A percentile compares a stretch with the other conserved stretches of the same genome.
phyloP scores from a whole-genome alignment of 1,284 basidiomycete genomes.

The Dichomitus squalens region DNA sequence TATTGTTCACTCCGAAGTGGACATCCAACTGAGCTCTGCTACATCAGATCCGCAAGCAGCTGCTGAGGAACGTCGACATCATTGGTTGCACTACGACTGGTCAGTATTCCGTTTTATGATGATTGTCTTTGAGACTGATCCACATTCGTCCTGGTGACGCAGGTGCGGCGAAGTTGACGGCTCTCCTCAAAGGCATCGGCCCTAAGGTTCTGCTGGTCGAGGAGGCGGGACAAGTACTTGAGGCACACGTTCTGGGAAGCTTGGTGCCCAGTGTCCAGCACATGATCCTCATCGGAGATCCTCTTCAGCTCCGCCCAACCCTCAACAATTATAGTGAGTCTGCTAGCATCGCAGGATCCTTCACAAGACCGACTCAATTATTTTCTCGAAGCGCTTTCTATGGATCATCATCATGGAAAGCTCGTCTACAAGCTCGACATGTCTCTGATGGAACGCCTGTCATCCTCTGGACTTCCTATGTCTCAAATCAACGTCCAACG shows the following conservation, averaged over 20 bases:
- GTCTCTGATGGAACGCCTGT: conserved; percentile 51
- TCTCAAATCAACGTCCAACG: conserved; percentile 44
- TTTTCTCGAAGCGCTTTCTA: conserved; percentile 37
- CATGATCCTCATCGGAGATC: conserved; percentile 28
- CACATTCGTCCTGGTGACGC: not conserved
- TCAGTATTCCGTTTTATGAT: conserved; percentile 20
- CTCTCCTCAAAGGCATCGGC: conserved; percentile 47
- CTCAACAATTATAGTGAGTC: conserved; percentile 63
- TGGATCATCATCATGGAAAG: conserved; percentile 39
- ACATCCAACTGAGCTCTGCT: not conserved
- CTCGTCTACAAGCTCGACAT: conserved; percentile 46
- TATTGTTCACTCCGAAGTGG: not conserved
- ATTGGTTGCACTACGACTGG: conserved; percentile 76
- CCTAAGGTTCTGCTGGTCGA: conserved; percentile 36
- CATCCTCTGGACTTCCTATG: conserved; percentile 41
- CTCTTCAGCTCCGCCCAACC: conserved; percentile 68
- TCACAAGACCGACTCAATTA: not conserved
- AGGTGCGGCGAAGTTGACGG: conserved; percentile 69
- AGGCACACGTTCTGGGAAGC: conserved; percentile 67
- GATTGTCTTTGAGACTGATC: not conserved
- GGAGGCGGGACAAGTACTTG: conserved; percentile 79
- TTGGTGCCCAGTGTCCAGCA: conserved; percentile 48
- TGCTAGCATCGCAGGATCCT: not conserved
- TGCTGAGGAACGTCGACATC: conserved; percentile 56
- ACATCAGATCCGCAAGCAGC: conserved; percentile 38